Evolutionary conservation across 73 alveolate genomes (phyloP).

Genomic region (Paraurostyla sp.): DNA sequence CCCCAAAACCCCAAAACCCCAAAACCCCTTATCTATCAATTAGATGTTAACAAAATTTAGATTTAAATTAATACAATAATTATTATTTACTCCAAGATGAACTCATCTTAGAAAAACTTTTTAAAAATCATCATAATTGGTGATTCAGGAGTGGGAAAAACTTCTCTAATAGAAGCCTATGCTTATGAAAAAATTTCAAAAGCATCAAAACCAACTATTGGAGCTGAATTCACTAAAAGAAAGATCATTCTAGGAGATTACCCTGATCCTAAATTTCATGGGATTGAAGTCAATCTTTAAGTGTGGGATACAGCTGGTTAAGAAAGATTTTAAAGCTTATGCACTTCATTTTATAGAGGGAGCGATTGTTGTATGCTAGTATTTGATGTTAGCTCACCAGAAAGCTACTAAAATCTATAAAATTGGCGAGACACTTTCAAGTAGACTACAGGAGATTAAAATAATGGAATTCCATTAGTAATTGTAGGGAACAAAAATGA

Average conservation of each 20-base stretch:
- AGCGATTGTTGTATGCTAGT: constrained; percentile 76
- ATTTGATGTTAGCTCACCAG: constrained; percentile 57
- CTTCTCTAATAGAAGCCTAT: constrained; percentile 29
- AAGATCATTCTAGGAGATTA: background rate
- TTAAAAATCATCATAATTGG: constrained; percentile 66
- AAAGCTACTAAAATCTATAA: constrained; percentile 54
- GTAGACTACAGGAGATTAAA: constrained; percentile 51
- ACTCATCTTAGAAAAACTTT: constrained; percentile 5
- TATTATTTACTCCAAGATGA: too few relatives aligned
- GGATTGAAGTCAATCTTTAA: constrained; percentile 62
- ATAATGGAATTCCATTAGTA: constrained; percentile 46
- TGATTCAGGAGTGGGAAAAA: constrained; percentile 71
- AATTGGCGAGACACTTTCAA: constrained; percentile 62
- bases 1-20: too few relatives aligned
- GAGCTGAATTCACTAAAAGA: constrained; percentile 61
- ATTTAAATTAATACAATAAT: too few relatives aligned
- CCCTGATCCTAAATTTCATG: constrained; percentile 2
- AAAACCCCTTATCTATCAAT: too few relatives aligned
- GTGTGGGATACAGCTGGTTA: constrained; percentile 85
- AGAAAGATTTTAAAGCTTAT: constrained; percentile 70
- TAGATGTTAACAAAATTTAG: too few relatives aligned
- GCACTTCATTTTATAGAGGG: constrained; percentile 79
- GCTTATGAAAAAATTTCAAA: background rate
- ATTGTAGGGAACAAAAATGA: constrained; percentile 78
- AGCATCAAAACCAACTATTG: constrained; percentile 60